These are phyloP conservation scores for Coemansia sp. DNA, from an alignment of 192 early-diverging fungal genomes.

Conservation along the genomic window DNA sequence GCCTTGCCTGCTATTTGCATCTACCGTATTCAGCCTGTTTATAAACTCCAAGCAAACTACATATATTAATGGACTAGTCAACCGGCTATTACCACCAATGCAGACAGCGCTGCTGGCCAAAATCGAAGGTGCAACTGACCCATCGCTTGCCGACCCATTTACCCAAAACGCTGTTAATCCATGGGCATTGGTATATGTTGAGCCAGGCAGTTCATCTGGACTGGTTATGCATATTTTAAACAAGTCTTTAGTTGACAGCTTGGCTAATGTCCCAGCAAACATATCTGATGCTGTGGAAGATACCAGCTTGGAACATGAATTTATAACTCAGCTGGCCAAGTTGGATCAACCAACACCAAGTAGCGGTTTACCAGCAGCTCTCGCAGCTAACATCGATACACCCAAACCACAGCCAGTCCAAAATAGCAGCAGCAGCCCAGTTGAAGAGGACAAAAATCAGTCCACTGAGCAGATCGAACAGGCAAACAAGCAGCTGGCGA, in stretches of 20 bases:
- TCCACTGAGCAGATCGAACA: conserved; percentile 18
- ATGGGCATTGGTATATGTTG: conserved; percentile 14
- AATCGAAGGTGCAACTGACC: conserved; percentile 10
- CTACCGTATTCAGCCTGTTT: conserved; percentile 15
- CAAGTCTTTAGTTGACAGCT: background rate
- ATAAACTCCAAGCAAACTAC: conserved; percentile 23
- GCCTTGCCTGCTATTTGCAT: conserved; percentile 20
- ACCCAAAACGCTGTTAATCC: background rate
- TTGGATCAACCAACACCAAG: background rate
- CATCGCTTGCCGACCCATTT: conserved; percentile 19
- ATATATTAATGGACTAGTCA: conserved; percentile 34
- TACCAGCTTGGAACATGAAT: conserved; percentile 15
- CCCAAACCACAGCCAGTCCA: too few relatives aligned
- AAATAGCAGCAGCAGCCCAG: background rate
- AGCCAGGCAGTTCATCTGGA: background rate
- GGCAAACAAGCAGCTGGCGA: conserved; percentile 44
- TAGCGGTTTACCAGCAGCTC: too few relatives aligned
- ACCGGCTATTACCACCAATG: conserved; percentile 5
- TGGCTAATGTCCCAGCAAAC: too few relatives aligned
- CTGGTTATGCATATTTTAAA: conserved; percentile 39
- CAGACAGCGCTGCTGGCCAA: conserved; percentile 8
- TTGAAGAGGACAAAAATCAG: background rate
- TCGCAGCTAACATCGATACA: too few relatives aligned
- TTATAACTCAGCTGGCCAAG: conserved; percentile 23
- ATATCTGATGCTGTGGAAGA: too few relatives aligned